phyloP scores from a whole-genome alignment of 1,284 basidiomycete genomes.

The Cryptococcus jaspeensis region DNA sequence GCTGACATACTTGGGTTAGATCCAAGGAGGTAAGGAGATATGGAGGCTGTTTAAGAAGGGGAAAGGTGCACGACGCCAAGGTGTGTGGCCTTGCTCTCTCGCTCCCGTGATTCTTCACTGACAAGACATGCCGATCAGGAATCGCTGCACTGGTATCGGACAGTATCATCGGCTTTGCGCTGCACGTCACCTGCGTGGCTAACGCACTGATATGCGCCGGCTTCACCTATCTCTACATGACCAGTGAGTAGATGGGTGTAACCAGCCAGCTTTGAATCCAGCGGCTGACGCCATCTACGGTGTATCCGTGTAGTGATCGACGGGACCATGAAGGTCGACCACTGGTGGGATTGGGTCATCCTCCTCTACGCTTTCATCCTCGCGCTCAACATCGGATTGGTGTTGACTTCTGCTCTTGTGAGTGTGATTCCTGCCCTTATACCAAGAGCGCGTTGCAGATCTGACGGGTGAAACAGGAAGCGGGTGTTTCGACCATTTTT shows the following conservation, averaged over 20 bases:
- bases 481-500: constrained; percentile 5
- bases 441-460: background rate
- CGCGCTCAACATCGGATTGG: constrained; percentile 9
- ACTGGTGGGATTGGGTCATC: constrained; percentile 15
- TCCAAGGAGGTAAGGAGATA: constrained; percentile 3
- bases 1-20: background rate
- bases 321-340: constrained; percentile 8
- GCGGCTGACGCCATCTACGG: background rate
- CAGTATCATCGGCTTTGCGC: constrained; percentile 3
- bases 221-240: constrained; percentile 7
- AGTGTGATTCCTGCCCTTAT: background rate
- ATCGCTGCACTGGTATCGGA: constrained; percentile 8
- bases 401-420: constrained; percentile 13
- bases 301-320: constrained; percentile 3
- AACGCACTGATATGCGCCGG: constrained; percentile 8
- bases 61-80: background rate
- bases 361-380: constrained; percentile 15
- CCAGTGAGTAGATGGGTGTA: background rate
- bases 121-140: background rate
- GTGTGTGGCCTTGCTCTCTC: background rate
- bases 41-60: constrained; percentile 3
- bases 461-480: constrained; percentile 2
- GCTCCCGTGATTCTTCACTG: too few relatives aligned
- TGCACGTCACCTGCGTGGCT: constrained; percentile 7
- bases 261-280: background rate